phyloP scores from a whole-genome alignment of 257 asterid species.

The Hygrophila difformis region DNA sequence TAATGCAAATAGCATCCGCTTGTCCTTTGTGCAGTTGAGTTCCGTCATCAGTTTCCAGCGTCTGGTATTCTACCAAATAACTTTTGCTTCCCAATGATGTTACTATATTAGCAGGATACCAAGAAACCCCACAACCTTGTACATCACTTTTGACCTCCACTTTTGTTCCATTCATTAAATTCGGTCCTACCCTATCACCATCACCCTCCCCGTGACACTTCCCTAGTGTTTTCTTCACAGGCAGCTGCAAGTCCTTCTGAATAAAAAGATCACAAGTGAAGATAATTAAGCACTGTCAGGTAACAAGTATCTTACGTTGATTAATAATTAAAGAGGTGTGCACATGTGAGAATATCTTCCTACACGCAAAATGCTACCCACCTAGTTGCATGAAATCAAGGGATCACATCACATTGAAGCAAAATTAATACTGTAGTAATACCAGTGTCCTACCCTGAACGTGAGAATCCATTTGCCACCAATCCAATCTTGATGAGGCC shows the following conservation, averaged over 20 bases:
- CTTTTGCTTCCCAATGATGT: constrained; percentile 21
- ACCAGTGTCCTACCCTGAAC: constrained; percentile 26
- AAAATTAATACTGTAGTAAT: not conserved
- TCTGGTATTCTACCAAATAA: constrained; percentile 37
- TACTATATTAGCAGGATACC: constrained; percentile 44
- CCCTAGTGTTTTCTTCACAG: constrained; percentile 25
- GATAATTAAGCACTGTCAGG: not conserved
- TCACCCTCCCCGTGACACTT: constrained; percentile 15
- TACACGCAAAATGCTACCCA: not conserved
- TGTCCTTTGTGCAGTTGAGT: constrained; percentile 30
- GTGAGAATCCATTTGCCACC: constrained; percentile 50
- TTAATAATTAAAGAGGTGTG: constrained; percentile 1
- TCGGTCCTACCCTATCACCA: constrained; percentile 15
- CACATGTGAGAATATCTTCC: not conserved
- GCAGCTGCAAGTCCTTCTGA: constrained; percentile 37
- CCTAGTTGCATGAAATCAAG: not conserved
- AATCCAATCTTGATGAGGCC: constrained; percentile 66
- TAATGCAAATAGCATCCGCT: constrained; percentile 33
- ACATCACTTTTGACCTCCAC: constrained; percentile 47
- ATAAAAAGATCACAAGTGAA: constrained; percentile 9
- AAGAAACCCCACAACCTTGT: constrained; percentile 31
- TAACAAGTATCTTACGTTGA: not conserved
- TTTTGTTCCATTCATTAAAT: constrained; percentile 25
- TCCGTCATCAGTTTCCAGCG: constrained; percentile 31
- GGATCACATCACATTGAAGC: not conserved